Base-by-base conservation (phyloP, 768 basidiomycete species). In the Roridomyces roridus region DNA sequence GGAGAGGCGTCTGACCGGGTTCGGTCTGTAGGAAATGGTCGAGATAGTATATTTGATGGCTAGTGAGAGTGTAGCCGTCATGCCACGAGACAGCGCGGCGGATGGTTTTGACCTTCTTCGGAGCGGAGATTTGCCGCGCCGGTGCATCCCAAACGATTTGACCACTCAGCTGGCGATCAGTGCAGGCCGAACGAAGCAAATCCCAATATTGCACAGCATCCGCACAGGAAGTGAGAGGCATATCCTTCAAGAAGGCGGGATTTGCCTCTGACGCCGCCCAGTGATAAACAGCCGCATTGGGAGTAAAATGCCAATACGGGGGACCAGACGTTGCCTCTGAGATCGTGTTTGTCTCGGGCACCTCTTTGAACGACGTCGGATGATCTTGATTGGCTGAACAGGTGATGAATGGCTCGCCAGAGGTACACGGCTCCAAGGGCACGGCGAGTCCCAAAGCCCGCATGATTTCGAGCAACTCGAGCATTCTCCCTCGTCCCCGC, bases 1-100 rank as follows among this genome's bases (percentile, higher is more conserved):
- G 76, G 28, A 87, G 66, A 4, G 85, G 81, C 0, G 81, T 85
- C 12, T 68, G 62, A 11, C 72, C 78, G 1, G 74, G 76, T 5
- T 70, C 58, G 18, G 68, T 60, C 52, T 84, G 77, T 14, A 84
- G 68, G 50, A 79, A 83, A 51, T 77, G 79, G 37, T 76, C 77
- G 59, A 93, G 71, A 70, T 86, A 92, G 51, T 82, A 82, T 36
- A 75, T 81, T 69, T 93, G 91, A 66, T 84, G 80, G 80, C 82
- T 85, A 0, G 87, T 84, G 43, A 93, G 70, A 51, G 78, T 74
- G 65, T 92, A 92, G 6, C 76, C 67, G 14, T 79, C 67, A 28
- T 74, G 79, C 91, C 91, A 93, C 2, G 86, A 85, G 2, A 71
- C 72, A 21, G 70, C 61, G 17, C 87, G 83, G 37, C 85, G 82